A percentile compares a stretch with the other conserved stretches of the same genome.
Conservation (phyloP, 1,284 basidiomycete species). For the Apiotrichum laibachii region DNA sequence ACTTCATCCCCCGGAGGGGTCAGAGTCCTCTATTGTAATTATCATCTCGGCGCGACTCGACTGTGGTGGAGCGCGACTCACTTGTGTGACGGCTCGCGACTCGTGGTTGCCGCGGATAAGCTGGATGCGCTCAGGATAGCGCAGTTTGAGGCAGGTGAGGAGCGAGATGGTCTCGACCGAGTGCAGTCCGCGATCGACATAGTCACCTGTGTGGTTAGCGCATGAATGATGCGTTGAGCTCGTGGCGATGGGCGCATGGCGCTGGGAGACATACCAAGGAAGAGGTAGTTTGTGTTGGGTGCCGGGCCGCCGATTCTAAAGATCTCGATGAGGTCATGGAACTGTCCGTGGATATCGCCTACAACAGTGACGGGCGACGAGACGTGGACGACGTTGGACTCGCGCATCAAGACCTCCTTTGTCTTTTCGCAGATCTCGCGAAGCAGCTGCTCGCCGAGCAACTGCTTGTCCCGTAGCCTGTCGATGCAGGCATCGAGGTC, state of each 20-base stretch:
- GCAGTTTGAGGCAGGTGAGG: slow-evolving; percentile 91
- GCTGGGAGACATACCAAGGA: slow-evolving; percentile 66
- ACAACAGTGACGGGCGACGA: slow-evolving; percentile 98
- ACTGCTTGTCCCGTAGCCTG: slow-evolving; percentile 83
- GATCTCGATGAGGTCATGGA: slow-evolving; percentile 98
- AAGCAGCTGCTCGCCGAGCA: slow-evolving; percentile 84
- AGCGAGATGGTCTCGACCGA: slow-evolving; percentile 98
- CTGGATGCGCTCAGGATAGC: slow-evolving; percentile 96
- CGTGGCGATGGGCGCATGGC: not conserved
- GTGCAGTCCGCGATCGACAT: slow-evolving; percentile 95
- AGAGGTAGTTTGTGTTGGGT: slow-evolving; percentile 95
- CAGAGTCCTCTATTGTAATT: slow-evolving; percentile 48
- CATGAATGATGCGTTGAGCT: no score
- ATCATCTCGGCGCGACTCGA: slow-evolving; percentile 18
- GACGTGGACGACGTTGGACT: slow-evolving; percentile 98
- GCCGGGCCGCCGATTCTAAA: slow-evolving; percentile 97
- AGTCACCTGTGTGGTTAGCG: slow-evolving; percentile 67
- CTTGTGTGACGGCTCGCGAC: slow-evolving; percentile 95
- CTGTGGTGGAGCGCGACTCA: slow-evolving; percentile 46
- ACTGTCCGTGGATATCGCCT: slow-evolving; percentile 97
- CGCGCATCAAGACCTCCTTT: slow-evolving; percentile 97
- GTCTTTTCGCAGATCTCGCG: slow-evolving; percentile 98
- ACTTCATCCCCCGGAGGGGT: slow-evolving; percentile 20
- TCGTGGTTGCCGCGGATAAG: slow-evolving; percentile 98
- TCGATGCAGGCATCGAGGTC: slow-evolving; percentile 93